A percentile compares a stretch with the other conserved stretches of the same genome.
These are phyloP conservation scores for Vitis hybrid DNA, from an alignment of 177 flowering plant species.

Conservation along the genomic window DNA sequence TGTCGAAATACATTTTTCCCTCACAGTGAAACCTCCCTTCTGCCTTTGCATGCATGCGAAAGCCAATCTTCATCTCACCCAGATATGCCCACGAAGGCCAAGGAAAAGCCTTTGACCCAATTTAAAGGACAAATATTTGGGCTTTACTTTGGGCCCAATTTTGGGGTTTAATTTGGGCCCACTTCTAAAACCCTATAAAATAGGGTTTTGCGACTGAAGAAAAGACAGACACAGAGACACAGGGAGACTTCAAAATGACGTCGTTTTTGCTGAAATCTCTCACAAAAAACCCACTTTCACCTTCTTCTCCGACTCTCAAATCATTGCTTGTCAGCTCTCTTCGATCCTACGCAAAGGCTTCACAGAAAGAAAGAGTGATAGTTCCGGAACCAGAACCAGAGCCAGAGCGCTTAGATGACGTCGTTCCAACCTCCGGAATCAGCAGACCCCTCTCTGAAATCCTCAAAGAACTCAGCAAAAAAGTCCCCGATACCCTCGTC, in stretches of 20 bases:
- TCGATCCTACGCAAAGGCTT: slow-evolving; percentile 13
- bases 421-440: slow-evolving; percentile 54
- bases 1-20: no score
- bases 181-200: no score
- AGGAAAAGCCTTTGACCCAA: no score
- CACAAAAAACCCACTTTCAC: not conserved
- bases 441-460: slow-evolving; percentile 76
- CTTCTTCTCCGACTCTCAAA: not conserved
- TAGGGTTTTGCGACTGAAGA: not conserved
- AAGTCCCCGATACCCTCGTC: slow-evolving; percentile 73
- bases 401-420: slow-evolving; percentile 18
- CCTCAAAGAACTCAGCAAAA: slow-evolving; percentile 73
- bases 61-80: no score
- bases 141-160: no score
- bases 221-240: no score
- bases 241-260: slow-evolving; percentile 12
- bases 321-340: not conserved
- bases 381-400: slow-evolving; percentile 15
- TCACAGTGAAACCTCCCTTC: no score
- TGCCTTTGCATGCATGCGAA: no score
- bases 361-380: slow-evolving; percentile 8
- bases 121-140: no score
- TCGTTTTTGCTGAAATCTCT: slow-evolving; percentile 8
- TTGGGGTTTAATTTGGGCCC: no score
- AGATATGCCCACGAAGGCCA: no score